A percentile compares a stretch with the other conserved stretches of the same genome.
Evolutionary conservation across 148 eudicot genomes (phyloP).

Genomic region (Heliamphora exappendiculata): DNA sequence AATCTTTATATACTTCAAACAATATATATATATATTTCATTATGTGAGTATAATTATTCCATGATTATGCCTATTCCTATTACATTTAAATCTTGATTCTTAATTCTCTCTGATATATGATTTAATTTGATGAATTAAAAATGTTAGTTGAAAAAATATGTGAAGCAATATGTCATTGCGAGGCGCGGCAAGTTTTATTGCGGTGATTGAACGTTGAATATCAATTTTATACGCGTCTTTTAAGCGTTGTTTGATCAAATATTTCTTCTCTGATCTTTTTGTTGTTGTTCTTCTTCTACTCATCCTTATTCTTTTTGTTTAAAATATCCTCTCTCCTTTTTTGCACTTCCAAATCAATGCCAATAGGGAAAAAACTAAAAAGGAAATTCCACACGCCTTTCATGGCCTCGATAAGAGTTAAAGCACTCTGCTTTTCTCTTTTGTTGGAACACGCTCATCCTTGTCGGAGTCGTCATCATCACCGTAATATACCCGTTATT

Average conservation of each 20-base stretch:
- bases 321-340: constrained; percentile 20
- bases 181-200: not conserved
- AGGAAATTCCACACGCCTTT: constrained; percentile 26
- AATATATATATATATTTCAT: too few relatives aligned
- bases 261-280: constrained; percentile 7
- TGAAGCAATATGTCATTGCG: not conserved
- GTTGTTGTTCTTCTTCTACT: constrained; percentile 18
- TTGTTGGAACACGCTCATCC: constrained; percentile 22
- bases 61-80: too few relatives aligned
- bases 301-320: constrained; percentile 21
- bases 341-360: constrained; percentile 19
- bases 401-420: constrained; percentile 46
- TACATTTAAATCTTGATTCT: too few relatives aligned
- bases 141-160: not conserved
- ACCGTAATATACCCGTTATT: constrained; percentile 10
- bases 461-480: constrained; percentile 15
- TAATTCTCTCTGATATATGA: not conserved
- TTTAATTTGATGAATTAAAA: not conserved
- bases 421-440: constrained; percentile 42
- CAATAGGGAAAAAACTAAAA: constrained; percentile 25
- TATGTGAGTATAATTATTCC: not conserved
- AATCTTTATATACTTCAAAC: not conserved
- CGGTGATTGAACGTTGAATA: not conserved
- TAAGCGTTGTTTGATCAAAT: not conserved
- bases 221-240: not conserved